Conservation (phyloP, 805 yeast species). For the Saturnispora silvae region DNA sequence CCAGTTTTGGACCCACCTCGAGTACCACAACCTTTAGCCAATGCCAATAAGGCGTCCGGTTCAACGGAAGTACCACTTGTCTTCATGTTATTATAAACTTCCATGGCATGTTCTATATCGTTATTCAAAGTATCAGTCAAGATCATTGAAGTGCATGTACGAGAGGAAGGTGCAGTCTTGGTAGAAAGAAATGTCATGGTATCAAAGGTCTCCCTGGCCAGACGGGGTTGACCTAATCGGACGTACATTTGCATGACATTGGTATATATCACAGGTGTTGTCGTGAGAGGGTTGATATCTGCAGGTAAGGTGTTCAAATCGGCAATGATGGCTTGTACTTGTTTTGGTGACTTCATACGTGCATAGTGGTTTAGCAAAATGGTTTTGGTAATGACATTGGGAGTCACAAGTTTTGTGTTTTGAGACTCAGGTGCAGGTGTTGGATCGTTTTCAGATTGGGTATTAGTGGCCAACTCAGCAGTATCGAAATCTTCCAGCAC, state of each 20-base stretch:
- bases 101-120: constrained; percentile 65
- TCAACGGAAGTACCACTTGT: constrained; percentile 26
- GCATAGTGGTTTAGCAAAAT: constrained; percentile 35
- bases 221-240: constrained; percentile 36
- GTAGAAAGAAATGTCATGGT: constrained; percentile 73
- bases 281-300: constrained; percentile 11
- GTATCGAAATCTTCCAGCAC: constrained; percentile 23
- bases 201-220: constrained; percentile 68
- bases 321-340: constrained; percentile 33
- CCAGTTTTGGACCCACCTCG: constrained; percentile 18
- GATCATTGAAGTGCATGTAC: constrained; percentile 64
- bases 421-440: background rate
- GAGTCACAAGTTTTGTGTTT: constrained; percentile 13
- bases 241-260: constrained; percentile 54
- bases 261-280: constrained; percentile 33
- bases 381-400: constrained; percentile 34
- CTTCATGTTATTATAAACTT: constrained; percentile 62
- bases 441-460: background rate
- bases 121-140: constrained; percentile 50
- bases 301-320: constrained; percentile 10
- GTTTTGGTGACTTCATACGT: constrained; percentile 28
- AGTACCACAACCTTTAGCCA: constrained; percentile 61
- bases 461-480: background rate
- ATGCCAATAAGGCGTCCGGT: constrained; percentile 36
- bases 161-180: constrained; percentile 54